Evolutionary conservation across 192 early-diverging fungal species (phyloP), one percentile per base, ranked within the genome.

Genomic region (Backusella macrospora): DNA sequence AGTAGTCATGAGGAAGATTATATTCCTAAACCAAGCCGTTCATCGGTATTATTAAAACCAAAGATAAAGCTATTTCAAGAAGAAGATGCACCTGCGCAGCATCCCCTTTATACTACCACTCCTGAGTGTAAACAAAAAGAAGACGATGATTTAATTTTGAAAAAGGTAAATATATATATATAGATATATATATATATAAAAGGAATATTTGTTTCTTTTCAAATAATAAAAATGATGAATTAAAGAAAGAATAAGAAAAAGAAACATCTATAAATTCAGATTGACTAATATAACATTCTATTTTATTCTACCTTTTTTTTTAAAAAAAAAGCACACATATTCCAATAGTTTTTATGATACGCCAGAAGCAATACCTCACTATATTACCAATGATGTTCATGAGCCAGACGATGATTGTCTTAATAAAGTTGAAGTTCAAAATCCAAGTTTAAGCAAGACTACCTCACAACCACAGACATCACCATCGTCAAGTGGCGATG

Each of bases 1-100:
- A 59, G 52, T 26, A 59, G 52, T 59, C 52, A 59, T 59, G 52
- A 59, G 52, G 52, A 59, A 4, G 52, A 59, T 10, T 21, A 59
- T 26, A 23, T 59, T 59, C 18, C 52, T 10, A 59, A 59, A 59
- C 52, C 52, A 26, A 59, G 21, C 52, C 52, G 52, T 59, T 59
- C 52, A 59, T 26, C 26, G 26, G 26, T 26, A 13, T 23, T 23
- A 23, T 26, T 59, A 18, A 9, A 18, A 59, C 21, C 16, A 12
- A 59, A 26, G 26, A 26, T 23, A 59, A 59, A 59, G 52, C 12
- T 21, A 59, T 59, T 26, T 59, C 23, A 26, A 59, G 52, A 59
- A 59, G 23, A 59, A 12, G 52, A 59, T 49, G 48, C 2, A 49
- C 16, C 18, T 34, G 29, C 29, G 2, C 29, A 34, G 29, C 29